These are phyloP conservation scores for Trypanosoma cruzi DNA, from an alignment of 208 protist genomes.

Conservation along the genomic window DNA sequence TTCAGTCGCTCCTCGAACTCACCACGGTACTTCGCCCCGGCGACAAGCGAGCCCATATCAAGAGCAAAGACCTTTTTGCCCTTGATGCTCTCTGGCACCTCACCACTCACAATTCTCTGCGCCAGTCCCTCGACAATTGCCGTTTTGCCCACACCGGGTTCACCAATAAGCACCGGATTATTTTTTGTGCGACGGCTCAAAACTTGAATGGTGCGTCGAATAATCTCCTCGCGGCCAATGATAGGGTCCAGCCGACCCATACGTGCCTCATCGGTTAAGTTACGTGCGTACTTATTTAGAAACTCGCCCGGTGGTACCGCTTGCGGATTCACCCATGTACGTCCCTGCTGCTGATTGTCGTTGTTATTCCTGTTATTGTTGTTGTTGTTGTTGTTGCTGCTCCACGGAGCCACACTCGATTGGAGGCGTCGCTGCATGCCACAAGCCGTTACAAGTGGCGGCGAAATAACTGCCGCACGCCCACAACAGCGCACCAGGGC, in stretches of 20 bases:
- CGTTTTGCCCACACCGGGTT: constrained; percentile 96
- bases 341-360: constrained; percentile 58
- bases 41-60: constrained; percentile 99
- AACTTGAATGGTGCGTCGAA: constrained; percentile 97
- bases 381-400: constrained; percentile 2
- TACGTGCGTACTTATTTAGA: constrained; percentile 96
- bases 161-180: constrained; percentile 99
- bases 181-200: constrained; percentile 99
- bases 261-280: constrained; percentile 94
- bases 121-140: constrained; percentile 94
- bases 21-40: constrained; percentile 98
- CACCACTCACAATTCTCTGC: constrained; percentile 92
- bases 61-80: constrained; percentile 91
- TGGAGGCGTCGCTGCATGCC: constrained; percentile 28
- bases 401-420: constrained; percentile 67
- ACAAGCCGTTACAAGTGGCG: background rate
- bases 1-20: constrained; percentile 99
- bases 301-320: constrained; percentile 88
- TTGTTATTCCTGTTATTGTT: constrained; percentile 33
- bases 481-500: background rate
- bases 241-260: constrained; percentile 97
- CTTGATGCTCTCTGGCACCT: constrained; percentile 92
- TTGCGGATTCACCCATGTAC: constrained; percentile 87
- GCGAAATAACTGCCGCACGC: background rate
- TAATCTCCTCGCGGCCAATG: constrained; percentile 99